Conservation (phyloP, 495 filamentous ascomycete species). For the Haplographium delicatum region DNA sequence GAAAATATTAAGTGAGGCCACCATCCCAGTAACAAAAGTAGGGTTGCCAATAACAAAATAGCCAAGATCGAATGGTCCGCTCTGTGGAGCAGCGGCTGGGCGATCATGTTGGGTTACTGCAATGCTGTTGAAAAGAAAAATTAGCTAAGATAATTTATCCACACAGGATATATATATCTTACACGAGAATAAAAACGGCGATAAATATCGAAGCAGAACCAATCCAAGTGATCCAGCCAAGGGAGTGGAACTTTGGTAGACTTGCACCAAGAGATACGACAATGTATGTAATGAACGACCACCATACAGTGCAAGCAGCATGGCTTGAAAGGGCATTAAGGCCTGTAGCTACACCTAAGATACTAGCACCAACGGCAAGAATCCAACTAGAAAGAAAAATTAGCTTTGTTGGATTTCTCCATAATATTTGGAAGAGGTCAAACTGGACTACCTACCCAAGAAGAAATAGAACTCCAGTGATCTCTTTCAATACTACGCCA, state of each 20-base stretch:
- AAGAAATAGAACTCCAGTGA: constrained; percentile 39
- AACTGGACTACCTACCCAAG: constrained; percentile 30
- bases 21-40: constrained; percentile 34
- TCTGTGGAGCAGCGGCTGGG: constrained; percentile 33
- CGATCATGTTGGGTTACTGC: constrained; percentile 35
- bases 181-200: background rate
- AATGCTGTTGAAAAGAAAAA: constrained; percentile 40
- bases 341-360: constrained; percentile 42
- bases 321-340: constrained; percentile 45
- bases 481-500: constrained; percentile 22
- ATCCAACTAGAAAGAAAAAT: no score
- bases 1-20: constrained; percentile 26
- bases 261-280: background rate
- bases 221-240: constrained; percentile 38
- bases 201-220: constrained; percentile 32
- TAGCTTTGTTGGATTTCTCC: background rate
- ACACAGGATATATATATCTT: background rate
- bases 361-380: constrained; percentile 38
- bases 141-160: background rate
- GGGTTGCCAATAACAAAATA: constrained; percentile 30
- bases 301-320: constrained; percentile 40
- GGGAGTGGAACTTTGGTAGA: constrained; percentile 19
- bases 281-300: constrained; percentile 12
- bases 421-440: background rate
- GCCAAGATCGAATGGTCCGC: constrained; percentile 29